Evolutionary conservation across 768 basidiomycete species (phyloP).

Genomic region (Leccinum subtestaceum): DNA sequence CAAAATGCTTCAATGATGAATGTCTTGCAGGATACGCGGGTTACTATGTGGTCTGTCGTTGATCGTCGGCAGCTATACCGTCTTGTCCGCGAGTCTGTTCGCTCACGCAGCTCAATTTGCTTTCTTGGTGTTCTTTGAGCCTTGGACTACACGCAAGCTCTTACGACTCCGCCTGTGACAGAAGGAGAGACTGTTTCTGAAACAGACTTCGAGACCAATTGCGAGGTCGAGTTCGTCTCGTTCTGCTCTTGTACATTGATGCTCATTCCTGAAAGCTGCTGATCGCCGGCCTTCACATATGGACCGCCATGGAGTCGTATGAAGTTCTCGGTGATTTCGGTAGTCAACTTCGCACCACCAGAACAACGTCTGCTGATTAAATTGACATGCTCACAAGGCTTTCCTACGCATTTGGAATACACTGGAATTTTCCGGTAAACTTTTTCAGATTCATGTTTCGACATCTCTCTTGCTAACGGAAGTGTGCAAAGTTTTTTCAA

Average conservation of each 20-base stretch:
- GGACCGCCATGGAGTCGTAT: slow-evolving; percentile 87
- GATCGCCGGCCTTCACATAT: slow-evolving; percentile 83
- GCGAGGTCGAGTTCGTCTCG: slow-evolving; percentile 48
- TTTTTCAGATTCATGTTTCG: background rate
- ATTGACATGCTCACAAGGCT: slow-evolving; percentile 55
- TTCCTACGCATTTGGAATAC: slow-evolving; percentile 86
- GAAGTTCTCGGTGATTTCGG: slow-evolving; percentile 94
- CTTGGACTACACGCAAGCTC: slow-evolving; percentile 3
- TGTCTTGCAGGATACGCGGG: slow-evolving; percentile 96
- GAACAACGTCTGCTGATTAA: slow-evolving; percentile 1
- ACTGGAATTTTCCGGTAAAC: slow-evolving; percentile 92
- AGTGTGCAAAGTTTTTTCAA: slow-evolving; percentile 66
- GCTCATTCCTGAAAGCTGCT: slow-evolving; percentile 52
- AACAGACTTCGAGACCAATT: slow-evolving; percentile 63
- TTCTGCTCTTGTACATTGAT: background rate
- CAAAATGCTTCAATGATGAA: background rate
- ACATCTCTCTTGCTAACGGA: background rate
- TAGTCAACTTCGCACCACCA: slow-evolving; percentile 30
- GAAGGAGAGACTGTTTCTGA: slow-evolving; percentile 76
- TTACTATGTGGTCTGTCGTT: slow-evolving; percentile 94
- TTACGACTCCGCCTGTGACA: slow-evolving; percentile 53
- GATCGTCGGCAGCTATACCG: slow-evolving; percentile 83
- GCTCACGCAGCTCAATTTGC: slow-evolving; percentile 96
- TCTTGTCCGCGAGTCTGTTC: slow-evolving; percentile 87
- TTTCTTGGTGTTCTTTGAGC: slow-evolving; percentile 90